phyloP scores from a whole-genome alignment of 2,329 filamentous ascomycete species.

The Cladosporium sp. region DNA sequence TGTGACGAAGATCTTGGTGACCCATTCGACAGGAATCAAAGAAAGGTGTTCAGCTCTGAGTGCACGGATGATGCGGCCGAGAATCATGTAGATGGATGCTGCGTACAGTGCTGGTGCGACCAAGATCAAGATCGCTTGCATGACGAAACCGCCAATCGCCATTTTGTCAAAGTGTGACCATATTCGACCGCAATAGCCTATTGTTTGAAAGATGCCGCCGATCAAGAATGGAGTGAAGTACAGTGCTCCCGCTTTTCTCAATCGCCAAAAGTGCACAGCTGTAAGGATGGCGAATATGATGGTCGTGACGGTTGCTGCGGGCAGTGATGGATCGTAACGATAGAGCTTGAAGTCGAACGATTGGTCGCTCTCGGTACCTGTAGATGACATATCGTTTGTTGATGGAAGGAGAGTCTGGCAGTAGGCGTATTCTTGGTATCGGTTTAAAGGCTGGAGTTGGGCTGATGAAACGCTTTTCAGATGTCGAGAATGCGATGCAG shows the following conservation, averaged over 20 bases:
- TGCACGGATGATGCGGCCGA: constrained; percentile 42
- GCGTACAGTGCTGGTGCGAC: constrained; percentile 48
- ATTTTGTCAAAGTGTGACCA: constrained; percentile 29
- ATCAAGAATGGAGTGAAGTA: constrained; percentile 47
- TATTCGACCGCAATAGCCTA: constrained; percentile 39
- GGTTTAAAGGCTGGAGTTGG: too few species aligned
- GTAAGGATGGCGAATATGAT: constrained; percentile 45
- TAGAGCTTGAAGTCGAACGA: constrained; percentile 4
- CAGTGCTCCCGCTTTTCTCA: constrained; percentile 43
- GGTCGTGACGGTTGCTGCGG: constrained; percentile 44
- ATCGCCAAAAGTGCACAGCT: constrained; percentile 37
- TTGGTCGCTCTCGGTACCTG: not conserved
- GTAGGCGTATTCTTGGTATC: too few species aligned
- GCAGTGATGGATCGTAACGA: constrained; percentile 43
- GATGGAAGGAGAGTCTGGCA: too few species aligned
- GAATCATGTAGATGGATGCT: constrained; percentile 50
- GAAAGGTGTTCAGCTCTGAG: constrained; percentile 42
- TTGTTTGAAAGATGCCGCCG: constrained; percentile 43
- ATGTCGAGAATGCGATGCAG: too few species aligned
- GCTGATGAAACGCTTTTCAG: too few species aligned
- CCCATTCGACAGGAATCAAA: constrained; percentile 39
- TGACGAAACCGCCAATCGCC: constrained; percentile 38
- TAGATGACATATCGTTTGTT: not conserved
- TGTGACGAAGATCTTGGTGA: constrained; percentile 53
- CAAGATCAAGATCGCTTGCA: constrained; percentile 42